Conservation (phyloP, 2,329 filamentous ascomycete species). For the Pseudogymnoascus sp. region DNA sequence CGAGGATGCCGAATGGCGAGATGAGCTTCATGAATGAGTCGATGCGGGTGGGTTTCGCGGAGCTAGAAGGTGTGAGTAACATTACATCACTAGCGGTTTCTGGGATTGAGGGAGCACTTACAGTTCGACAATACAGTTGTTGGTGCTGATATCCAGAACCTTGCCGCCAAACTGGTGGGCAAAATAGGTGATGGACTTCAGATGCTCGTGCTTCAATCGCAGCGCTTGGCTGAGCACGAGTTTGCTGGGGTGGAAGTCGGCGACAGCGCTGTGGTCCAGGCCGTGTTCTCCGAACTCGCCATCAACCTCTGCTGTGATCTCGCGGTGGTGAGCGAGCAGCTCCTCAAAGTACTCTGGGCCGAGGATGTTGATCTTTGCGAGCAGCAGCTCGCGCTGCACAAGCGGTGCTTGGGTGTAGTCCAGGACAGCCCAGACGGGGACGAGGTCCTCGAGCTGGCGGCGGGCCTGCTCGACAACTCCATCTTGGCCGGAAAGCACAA, state of each 20-base stretch:
- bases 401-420: constrained; percentile 91
- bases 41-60: constrained; percentile 86
- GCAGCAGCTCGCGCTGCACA: constrained; percentile 88
- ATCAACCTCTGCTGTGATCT: constrained; percentile 59
- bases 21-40: constrained; percentile 97
- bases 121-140: constrained; percentile 97
- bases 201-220: constrained; percentile 93
- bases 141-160: constrained; percentile 94
- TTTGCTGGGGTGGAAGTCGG: constrained; percentile 83
- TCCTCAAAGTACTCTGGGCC: constrained; percentile 98
- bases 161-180: constrained; percentile 97
- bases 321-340: constrained; percentile 86
- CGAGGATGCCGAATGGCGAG: constrained; percentile 87
- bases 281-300: constrained; percentile 33
- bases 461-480: constrained; percentile 96
- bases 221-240: constrained; percentile 81
- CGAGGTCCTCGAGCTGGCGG: constrained; percentile 88
- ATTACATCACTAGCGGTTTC: background rate
- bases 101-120: constrained; percentile 42
- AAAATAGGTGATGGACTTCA: constrained; percentile 92
- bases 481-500: constrained; percentile 91
- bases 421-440: constrained; percentile 95
- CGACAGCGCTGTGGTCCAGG: constrained; percentile 19
- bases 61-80: constrained; percentile 43
- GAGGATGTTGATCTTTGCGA: constrained; percentile 94